These are phyloP conservation scores for Spencermartinsiella europaea DNA, from an alignment of 805 yeast species.

Conservation along the genomic window DNA sequence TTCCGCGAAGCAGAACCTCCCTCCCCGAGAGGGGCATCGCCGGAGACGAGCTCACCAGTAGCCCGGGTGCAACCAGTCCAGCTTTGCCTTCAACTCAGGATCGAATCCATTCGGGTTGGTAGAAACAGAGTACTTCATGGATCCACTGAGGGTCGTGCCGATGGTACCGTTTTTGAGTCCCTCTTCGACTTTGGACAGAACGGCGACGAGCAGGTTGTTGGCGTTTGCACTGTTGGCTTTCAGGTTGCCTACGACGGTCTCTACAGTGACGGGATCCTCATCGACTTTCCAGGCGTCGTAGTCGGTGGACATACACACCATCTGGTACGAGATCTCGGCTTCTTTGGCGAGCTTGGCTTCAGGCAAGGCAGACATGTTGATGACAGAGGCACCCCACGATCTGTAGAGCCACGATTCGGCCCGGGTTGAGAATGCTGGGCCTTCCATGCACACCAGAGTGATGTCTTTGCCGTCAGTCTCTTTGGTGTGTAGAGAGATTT, in stretches of 20 bases:
- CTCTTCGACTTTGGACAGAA: slow-evolving; percentile 62
- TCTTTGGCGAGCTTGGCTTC: slow-evolving; percentile 96
- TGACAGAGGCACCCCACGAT: slow-evolving; percentile 88
- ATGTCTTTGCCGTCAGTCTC: slow-evolving; percentile 64
- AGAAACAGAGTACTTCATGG: slow-evolving; percentile 76
- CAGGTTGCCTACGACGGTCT: slow-evolving; percentile 87
- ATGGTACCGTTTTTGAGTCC: slow-evolving; percentile 50
- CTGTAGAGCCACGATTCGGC: slow-evolving; percentile 89
- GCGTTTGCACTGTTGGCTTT: slow-evolving; percentile 87
- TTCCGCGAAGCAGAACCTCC: too few species aligned
- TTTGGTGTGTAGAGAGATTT: slow-evolving; percentile 60
- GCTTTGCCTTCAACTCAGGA: slow-evolving; percentile 64
- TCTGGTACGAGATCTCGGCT: slow-evolving; percentile 94
- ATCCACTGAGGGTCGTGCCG: slow-evolving; percentile 67
- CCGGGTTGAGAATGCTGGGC: slow-evolving; percentile 95
- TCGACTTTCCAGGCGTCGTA: slow-evolving; percentile 97
- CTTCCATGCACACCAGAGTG: slow-evolving; percentile 95
- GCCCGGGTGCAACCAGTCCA: slow-evolving; percentile 87
- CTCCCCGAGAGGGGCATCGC: too few species aligned
- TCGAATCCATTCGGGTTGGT: slow-evolving; percentile 72
- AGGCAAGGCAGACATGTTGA: slow-evolving; percentile 97
- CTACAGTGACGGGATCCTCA: slow-evolving; percentile 97
- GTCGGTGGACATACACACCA: slow-evolving; percentile 98
- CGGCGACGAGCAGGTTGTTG: slow-evolving; percentile 61
- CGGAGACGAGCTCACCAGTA: too few species aligned